These are phyloP conservation scores for Strigomonas oncopelti DNA, from an alignment of 208 protist genomes.

Conservation along the genomic window DNA sequence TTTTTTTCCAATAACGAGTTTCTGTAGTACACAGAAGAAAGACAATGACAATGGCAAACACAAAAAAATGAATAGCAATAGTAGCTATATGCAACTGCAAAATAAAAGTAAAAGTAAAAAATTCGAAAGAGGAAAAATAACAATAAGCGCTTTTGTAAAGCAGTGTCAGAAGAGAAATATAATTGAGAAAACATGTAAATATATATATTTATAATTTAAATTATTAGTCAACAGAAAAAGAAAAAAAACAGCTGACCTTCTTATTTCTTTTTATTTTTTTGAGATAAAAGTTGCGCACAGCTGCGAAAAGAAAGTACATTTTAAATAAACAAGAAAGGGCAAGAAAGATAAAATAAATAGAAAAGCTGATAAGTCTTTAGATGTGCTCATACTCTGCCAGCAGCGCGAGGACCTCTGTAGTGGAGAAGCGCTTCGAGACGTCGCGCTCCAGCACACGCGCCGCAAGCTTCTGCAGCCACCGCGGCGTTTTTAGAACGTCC, in stretches of 20 bases:
- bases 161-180: neutral
- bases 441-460: constrained; percentile 41
- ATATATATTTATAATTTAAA: neutral
- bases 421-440: constrained; percentile 38
- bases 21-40: constrained; percentile 7
- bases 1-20: too few species aligned
- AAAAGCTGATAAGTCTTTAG: constrained; percentile 40
- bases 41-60: constrained; percentile 5
- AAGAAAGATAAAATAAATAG: constrained; percentile 13
- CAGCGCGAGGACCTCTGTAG: constrained; percentile 44
- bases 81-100: constrained; percentile 4
- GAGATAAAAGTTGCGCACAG: neutral
- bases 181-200: constrained; percentile 7
- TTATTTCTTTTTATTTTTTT: too few species aligned
- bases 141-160: neutral
- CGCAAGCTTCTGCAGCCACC: constrained; percentile 55
- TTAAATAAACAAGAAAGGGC: constrained; percentile 2
- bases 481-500: constrained; percentile 31
- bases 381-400: constrained; percentile 36
- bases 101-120: neutral
- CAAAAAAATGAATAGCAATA: constrained; percentile 14
- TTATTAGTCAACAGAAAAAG: neutral
- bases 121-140: neutral
- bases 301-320: neutral
- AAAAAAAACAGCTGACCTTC: constrained; percentile 3